A percentile compares a stretch with the other conserved stretches of the same genome.
These are phyloP conservation scores for Epichloe glyceriae DNA, from an alignment of 2,329 filamentous ascomycete species.

Conservation along the genomic window DNA sequence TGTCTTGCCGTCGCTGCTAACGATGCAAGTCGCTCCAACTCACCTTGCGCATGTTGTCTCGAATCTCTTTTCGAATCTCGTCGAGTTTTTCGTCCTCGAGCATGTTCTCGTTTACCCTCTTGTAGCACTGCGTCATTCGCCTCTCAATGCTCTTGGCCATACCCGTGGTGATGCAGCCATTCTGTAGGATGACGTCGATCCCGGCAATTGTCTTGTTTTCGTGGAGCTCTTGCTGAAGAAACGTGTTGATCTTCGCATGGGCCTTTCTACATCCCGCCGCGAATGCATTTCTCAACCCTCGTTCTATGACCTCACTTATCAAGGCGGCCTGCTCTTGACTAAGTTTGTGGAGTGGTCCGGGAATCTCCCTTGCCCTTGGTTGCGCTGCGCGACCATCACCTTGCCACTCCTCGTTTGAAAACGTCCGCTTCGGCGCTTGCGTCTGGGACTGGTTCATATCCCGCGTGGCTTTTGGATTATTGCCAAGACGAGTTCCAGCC, in stretches of 20 bases:
- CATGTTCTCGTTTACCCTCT: neutral
- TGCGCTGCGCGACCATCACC: neutral
- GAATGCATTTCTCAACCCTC: no score
- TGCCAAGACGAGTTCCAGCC: neutral
- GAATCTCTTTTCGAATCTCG: neutral
- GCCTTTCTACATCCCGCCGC: no score
- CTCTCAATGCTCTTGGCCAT: neutral
- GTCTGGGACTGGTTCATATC: neutral
- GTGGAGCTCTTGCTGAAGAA: neutral
- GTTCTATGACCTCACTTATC: no score
- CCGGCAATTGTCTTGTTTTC: neutral
- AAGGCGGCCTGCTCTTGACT: no score
- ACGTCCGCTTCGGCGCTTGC: neutral
- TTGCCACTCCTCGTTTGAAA: neutral
- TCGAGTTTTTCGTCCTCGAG: neutral
- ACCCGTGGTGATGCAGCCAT: neutral
- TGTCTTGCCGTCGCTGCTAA: neutral
- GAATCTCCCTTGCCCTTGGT: neutral
- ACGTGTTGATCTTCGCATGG: neutral
- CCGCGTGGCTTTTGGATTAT: neutral
- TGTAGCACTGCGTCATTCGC: neutral
- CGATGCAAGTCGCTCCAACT: neutral
- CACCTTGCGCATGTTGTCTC: neutral
- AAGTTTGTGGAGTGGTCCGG: neutral
- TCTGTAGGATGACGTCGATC: neutral